Evolutionary conservation across 345 rosid genomes (phyloP), one percentile per base, ranked within the genome.

Genomic region (Cochlearia excelsa): DNA sequence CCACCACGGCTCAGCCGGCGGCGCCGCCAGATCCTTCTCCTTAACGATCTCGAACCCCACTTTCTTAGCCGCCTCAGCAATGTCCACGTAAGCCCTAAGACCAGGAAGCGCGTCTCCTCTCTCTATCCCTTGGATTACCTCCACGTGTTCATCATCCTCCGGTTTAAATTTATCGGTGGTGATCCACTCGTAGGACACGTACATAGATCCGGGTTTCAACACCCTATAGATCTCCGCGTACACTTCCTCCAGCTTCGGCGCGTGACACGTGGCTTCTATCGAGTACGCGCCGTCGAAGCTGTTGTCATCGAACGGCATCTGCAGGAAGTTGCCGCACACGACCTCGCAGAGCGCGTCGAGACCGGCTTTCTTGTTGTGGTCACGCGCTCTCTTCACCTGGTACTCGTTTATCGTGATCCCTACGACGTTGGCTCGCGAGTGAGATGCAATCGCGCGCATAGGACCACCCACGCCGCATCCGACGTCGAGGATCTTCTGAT

Each of bases 381-480:
- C 26, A 9, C 92, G 84, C 30, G 99, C 97, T 5, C 99, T 89
- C 4, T 79, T 78, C 59, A 93, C 99, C 65, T 93, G 99, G 28
- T 93, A 93, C 80, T 93, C 95, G 76, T 93, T 93, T 49, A 89
- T 89, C 3, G 99, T 93, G 73, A 93, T 93, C 7, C 99, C 99
- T 0, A 87, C 95, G 5, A 93, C 92, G 1, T 69, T 80, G 6
- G 96, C 90, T 2, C 84, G 79, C 57, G 99, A 89, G 76, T 93
- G 99, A 23, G 95, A 72, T 1, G 97, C 97, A 38, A 93, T 89
- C 27, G 99, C 97, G 0, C 99, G 85, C 99, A 93, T 93, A 51
- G 99, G 99, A 1, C 99, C 99, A 0, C 99, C 97, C 0, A 93
- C 94, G 1, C 99, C 99, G 50, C 99, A 93, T 2, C 99, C 99